Conservation (phyloP, 306 rosid genomes). For the Trifolium dubium region DNA sequence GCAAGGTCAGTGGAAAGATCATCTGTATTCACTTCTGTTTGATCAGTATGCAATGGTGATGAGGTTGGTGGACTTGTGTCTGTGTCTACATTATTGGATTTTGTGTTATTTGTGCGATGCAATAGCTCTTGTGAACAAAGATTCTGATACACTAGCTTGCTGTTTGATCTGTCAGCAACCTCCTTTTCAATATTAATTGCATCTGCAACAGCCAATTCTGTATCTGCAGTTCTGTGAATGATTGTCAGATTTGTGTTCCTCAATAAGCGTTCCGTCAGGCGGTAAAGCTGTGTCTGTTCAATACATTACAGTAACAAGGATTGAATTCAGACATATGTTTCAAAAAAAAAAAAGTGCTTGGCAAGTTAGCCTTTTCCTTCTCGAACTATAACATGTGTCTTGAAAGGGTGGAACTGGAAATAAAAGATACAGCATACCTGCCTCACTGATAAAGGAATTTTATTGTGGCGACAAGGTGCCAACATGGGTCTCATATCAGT, state of each 20-base stretch:
- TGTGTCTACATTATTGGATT: constrained; percentile 47
- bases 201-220: constrained; percentile 96
- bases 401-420: constrained; percentile 31
- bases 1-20: constrained; percentile 58
- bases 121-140: constrained; percentile 82
- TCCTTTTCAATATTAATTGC: constrained; percentile 88
- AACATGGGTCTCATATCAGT: constrained; percentile 83
- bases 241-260: constrained; percentile 69
- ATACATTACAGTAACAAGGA: constrained; percentile 9
- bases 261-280: constrained; percentile 81
- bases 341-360: constrained; percentile 5
- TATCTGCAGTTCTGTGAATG: constrained; percentile 78
- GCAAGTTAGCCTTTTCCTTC: constrained; percentile 4
- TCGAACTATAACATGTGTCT: constrained; percentile 1
- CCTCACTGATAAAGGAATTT: constrained; percentile 81
- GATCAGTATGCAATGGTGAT: constrained; percentile 46
- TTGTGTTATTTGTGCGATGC: constrained; percentile 62
- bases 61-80: constrained; percentile 47
- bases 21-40: constrained; percentile 47
- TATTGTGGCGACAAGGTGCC: constrained; percentile 73
- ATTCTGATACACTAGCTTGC: constrained; percentile 86
- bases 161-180: constrained; percentile 83
- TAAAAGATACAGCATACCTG: constrained; percentile 67
- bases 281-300: constrained; percentile 85
- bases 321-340: constrained; percentile 35